Evolutionary conservation across 495 filamentous ascomycete genomes (phyloP).

Genomic region (Bacidia gigantensis): DNA sequence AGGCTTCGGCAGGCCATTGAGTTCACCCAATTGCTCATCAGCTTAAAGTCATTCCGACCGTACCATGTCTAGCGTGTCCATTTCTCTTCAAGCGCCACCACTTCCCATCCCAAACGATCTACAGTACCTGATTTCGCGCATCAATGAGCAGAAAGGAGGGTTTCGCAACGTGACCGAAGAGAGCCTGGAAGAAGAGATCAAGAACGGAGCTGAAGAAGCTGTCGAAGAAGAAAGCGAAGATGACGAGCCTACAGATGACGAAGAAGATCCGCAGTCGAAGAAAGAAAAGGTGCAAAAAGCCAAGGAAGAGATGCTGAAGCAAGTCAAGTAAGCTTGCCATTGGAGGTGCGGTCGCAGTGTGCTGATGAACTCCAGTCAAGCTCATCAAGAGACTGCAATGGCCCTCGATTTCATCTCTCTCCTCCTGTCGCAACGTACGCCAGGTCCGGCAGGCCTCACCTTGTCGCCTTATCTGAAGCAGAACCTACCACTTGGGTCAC

Average conservation of each 20-base stretch:
- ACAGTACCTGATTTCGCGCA: conserved; percentile 56
- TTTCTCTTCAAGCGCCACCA: conserved; percentile 52
- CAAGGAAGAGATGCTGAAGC: conserved; percentile 39
- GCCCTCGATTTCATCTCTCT: conserved; percentile 77
- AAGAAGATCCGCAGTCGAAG: conserved; percentile 17
- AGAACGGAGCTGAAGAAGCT: conserved; percentile 27
- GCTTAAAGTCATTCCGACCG: too few relatives aligned
- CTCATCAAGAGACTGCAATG: conserved; percentile 50
- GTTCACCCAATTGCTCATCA: too few relatives aligned
- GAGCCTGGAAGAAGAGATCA: conserved; percentile 45
- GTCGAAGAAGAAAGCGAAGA: conserved; percentile 24
- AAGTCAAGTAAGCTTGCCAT: conserved; percentile 31
- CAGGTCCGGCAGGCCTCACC: conserved; percentile 49
- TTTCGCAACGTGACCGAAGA: conserved; percentile 58
- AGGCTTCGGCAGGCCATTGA: too few relatives aligned
- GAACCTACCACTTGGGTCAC: conserved; percentile 53
- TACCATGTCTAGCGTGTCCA: not conserved
- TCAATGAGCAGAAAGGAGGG: conserved; percentile 59
- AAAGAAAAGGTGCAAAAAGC: conserved; percentile 30
- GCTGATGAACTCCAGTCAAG: conserved; percentile 30
- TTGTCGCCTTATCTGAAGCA: conserved; percentile 57
- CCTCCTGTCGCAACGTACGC: conserved; percentile 61
- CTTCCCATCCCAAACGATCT: conserved; percentile 44
- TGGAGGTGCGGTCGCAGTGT: conserved; percentile 1
- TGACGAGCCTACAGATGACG: conserved; percentile 25